Conservation (phyloP, 768 basidiomycete species). For the Russula emetica region DNA sequence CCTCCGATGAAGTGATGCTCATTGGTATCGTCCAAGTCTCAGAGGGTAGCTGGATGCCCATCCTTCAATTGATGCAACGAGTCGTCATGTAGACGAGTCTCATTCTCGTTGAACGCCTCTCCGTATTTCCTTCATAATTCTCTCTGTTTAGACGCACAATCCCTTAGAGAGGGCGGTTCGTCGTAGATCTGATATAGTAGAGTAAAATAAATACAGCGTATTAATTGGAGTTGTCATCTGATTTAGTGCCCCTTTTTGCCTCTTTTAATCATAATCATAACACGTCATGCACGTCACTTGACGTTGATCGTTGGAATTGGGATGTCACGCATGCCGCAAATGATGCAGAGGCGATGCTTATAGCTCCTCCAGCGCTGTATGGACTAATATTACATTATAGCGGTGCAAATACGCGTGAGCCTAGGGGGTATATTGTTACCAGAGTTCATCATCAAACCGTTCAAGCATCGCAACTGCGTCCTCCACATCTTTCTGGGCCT, state of each 20-base stretch:
- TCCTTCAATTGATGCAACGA: constrained; percentile 16
- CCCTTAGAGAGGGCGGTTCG: neutral
- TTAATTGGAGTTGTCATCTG: neutral
- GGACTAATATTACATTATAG: constrained; percentile 19
- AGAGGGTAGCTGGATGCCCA: constrained; percentile 23
- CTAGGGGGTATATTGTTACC: constrained; percentile 41
- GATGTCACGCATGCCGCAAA: neutral
- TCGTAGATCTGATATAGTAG: neutral
- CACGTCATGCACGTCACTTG: constrained; percentile 9
- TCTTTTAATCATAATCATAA: neutral
- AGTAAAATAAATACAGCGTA: neutral
- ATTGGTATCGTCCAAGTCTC: constrained; percentile 26
- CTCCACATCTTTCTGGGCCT: constrained; percentile 96
- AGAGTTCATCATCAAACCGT: constrained; percentile 74
- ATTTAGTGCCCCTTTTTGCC: constrained; percentile 1
- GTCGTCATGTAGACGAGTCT: constrained; percentile 9
- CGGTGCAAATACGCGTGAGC: neutral
- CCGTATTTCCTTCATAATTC: neutral
- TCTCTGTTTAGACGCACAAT: neutral
- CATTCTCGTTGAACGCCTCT: neutral
- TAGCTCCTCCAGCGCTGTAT: constrained; percentile 19
- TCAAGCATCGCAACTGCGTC: constrained; percentile 75
- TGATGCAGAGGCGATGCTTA: neutral
- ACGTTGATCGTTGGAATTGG: neutral
- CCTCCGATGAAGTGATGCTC: constrained; percentile 17